A percentile compares a stretch with the other conserved stretches of the same genome.
Conservation (phyloP, 257 asterid genomes). For the Nicotiana tomentosiformis region DNA sequence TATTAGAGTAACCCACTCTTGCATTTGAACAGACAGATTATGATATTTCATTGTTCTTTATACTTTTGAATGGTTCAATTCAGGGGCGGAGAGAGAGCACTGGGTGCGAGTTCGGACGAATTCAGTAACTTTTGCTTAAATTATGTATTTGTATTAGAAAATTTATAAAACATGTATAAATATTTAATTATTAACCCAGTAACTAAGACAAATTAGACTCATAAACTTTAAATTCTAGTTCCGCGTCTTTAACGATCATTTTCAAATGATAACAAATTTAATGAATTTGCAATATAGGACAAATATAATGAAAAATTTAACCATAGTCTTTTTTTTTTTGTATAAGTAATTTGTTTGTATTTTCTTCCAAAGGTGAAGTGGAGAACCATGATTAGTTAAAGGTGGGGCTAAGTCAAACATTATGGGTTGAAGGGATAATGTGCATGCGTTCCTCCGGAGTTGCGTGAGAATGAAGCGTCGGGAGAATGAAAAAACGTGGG, state of each 20-base stretch:
- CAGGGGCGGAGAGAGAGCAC: too few relatives aligned
- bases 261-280: background rate
- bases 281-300: background rate
- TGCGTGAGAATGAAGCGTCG: constrained; percentile 28
- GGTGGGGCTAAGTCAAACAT: background rate
- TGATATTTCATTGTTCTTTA: background rate
- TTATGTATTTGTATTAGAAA: too few relatives aligned
- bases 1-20: too few relatives aligned
- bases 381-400: background rate
- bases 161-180: too few relatives aligned
- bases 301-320: too few relatives aligned
- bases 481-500: background rate
- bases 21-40: background rate
- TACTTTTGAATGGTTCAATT: background rate
- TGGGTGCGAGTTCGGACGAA: too few relatives aligned
- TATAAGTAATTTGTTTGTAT: background rate
- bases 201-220: too few relatives aligned
- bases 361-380: background rate
- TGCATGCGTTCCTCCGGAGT: background rate
- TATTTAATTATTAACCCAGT: too few relatives aligned
- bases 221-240: too few relatives aligned
- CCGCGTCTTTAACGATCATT: background rate
- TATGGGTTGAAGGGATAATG: background rate
- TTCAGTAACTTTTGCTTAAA: too few relatives aligned
- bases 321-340: background rate